These are phyloP conservation scores for Furcasterigmium furcatum DNA, from an alignment of 2,329 filamentous ascomycete species.

Conservation along the genomic window DNA sequence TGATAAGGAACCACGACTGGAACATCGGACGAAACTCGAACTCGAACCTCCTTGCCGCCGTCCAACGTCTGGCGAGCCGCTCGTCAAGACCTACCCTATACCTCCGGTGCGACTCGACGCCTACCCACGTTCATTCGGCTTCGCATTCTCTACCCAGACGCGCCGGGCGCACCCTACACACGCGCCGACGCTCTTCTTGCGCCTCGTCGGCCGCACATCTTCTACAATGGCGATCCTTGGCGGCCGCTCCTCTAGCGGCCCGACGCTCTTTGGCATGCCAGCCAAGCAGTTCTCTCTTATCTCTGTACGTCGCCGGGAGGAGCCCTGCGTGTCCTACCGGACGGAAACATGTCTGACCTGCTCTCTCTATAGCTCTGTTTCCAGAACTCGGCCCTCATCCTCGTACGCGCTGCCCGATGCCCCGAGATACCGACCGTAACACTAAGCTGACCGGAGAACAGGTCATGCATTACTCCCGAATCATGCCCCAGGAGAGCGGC, in stretches of 20 bases:
- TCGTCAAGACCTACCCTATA: too few species aligned
- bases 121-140: too few species aligned
- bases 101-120: too few species aligned
- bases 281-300: slow-evolving; percentile 65
- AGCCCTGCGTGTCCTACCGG: background rate
- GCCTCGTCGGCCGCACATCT: slow-evolving; percentile 2
- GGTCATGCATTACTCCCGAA: slow-evolving; percentile 92
- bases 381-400: slow-evolving; percentile 72
- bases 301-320: slow-evolving; percentile 14
- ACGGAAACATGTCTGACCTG: slow-evolving; percentile 12
- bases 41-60: too few species aligned
- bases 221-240: slow-evolving; percentile 39
- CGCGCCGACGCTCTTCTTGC: background rate
- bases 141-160: too few species aligned
- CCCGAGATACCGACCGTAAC: too few species aligned
- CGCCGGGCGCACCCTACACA: too few species aligned
- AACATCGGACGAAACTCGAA: too few species aligned
- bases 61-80: too few species aligned
- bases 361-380: slow-evolving; percentile 62
- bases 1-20: too few species aligned
- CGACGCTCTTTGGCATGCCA: slow-evolving; percentile 54
- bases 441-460: too few species aligned
- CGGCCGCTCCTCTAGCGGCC: slow-evolving; percentile 31
- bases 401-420: slow-evolving; percentile 46
- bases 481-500: slow-evolving; percentile 82